Conservation (phyloP, 2,329 filamentous ascomycete genomes). For the Xylariomycetidae sp. region DNA sequence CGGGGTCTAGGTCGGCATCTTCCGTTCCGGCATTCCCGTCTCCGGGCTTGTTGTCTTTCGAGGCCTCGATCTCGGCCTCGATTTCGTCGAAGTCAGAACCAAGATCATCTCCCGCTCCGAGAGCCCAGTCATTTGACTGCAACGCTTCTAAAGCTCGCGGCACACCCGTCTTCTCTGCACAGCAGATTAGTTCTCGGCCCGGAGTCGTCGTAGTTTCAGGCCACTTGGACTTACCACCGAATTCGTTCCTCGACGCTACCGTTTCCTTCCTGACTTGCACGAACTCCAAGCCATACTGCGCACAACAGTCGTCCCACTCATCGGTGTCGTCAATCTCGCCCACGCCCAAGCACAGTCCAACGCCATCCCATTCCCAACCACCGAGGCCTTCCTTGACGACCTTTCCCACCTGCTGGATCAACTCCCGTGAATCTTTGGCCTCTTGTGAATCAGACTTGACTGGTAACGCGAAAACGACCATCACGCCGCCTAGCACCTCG, state of each 20-base stretch:
- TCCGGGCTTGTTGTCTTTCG: constrained; percentile 17
- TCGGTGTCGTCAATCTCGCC: constrained; percentile 40
- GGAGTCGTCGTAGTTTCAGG: not conserved
- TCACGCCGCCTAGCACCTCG: constrained; percentile 52
- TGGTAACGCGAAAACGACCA: constrained; percentile 47
- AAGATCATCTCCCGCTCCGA: constrained; percentile 24
- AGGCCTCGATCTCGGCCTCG: constrained; percentile 21
- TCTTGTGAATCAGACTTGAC: constrained; percentile 15
- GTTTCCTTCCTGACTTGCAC: constrained; percentile 43
- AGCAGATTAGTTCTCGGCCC: not conserved
- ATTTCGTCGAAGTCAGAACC: constrained; percentile 29
- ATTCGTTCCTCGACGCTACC: constrained; percentile 45
- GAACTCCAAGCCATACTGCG: constrained; percentile 55
- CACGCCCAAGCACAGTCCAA: constrained; percentile 53
- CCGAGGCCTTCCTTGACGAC: constrained; percentile 53
- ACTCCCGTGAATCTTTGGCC: constrained; percentile 25
- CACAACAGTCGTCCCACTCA: constrained; percentile 56
- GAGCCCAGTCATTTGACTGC: constrained; percentile 60
- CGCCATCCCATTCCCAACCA: constrained; percentile 59
- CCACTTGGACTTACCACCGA: constrained; percentile 46
- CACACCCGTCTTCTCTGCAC: constrained; percentile 51
- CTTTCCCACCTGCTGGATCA: constrained; percentile 47
- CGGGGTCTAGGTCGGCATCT: constrained; percentile 32
- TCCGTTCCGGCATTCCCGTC: constrained; percentile 21
- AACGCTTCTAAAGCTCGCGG: constrained; percentile 55